phyloP scores from a whole-genome alignment of 1,284 basidiomycete species.

The Coniophora puteana region DNA sequence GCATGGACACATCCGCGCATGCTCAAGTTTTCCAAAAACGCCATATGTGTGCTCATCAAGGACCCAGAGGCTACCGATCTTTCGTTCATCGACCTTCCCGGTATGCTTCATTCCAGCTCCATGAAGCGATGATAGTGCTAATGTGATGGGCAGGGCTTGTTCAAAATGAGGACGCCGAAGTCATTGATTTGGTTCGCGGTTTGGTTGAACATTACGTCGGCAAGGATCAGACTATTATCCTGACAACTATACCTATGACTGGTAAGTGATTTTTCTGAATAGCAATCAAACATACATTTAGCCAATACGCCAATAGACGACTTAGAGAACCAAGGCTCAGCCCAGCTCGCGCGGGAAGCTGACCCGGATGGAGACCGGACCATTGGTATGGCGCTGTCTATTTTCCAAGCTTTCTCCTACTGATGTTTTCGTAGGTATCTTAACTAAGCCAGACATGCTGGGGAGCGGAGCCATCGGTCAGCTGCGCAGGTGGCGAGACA shows the following conservation, averaged over 20 bases:
- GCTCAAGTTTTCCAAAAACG: conserved; percentile 52
- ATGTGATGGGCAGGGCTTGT: conserved; percentile 41
- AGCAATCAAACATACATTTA: not conserved
- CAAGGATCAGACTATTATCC: conserved; percentile 47
- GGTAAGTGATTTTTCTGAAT: conserved; percentile 44
- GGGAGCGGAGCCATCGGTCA: conserved; percentile 39
- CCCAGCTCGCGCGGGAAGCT: conserved; percentile 45
- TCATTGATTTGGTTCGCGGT: conserved; percentile 42
- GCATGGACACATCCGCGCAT: conserved; percentile 14
- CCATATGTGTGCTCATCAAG: conserved; percentile 46
- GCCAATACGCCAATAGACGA: conserved; percentile 43
- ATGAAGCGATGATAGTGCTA: not conserved
- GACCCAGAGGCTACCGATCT: conserved; percentile 42
- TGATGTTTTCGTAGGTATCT: conserved; percentile 38
- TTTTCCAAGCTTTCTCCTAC: not conserved
- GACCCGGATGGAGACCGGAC: conserved; percentile 54
- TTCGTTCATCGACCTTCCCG: conserved; percentile 49
- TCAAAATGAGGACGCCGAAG: conserved; percentile 43
- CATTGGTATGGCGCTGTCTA: conserved; percentile 39
- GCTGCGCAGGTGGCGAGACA: conserved; percentile 44
- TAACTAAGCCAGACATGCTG: conserved; percentile 64
- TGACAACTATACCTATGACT: conserved; percentile 60
- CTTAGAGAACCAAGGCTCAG: conserved; percentile 59
- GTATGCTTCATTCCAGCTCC: conserved; percentile 20
- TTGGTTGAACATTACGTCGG: conserved; percentile 44